Percentiles rank a stretch among this genome's conserved stretches.
These are phyloP conservation scores for Clonostachys sp. DNA, from an alignment of 2,329 filamentous ascomycete genomes.

Conservation along the genomic window DNA sequence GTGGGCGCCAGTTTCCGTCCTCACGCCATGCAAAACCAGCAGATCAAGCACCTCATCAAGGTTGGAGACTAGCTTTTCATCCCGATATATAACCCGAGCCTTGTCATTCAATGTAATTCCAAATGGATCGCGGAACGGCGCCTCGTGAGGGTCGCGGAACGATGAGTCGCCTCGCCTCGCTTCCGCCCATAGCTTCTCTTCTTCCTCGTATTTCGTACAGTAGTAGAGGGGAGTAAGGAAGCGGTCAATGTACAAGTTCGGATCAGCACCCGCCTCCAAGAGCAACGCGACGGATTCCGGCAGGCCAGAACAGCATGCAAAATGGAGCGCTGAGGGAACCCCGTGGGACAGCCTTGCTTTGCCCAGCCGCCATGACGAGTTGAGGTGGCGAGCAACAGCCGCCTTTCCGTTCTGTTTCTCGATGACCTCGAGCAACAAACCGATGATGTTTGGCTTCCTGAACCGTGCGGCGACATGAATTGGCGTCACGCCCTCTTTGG, in stretches of 20 bases:
- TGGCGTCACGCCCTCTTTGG: neutral
- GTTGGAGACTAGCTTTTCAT: no score
- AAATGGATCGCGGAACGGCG: no score
- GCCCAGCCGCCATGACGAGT: neutral
- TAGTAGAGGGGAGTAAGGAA: neutral
- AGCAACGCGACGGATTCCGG: neutral
- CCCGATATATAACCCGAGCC: no score
- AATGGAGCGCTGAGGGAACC: neutral
- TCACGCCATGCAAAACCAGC: no score
- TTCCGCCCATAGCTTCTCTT: neutral
- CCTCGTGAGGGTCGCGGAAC: no score
- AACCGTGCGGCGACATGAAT: neutral
- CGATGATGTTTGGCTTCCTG: neutral
- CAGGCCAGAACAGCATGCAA: neutral
- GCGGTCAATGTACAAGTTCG: neutral
- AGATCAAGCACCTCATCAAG: no score
- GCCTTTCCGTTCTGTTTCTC: neutral
- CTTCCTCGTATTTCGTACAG: neutral
- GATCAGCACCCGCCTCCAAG: neutral
- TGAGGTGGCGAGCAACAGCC: neutral
- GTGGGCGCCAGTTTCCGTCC: no score
- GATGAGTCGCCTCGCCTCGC: no score
- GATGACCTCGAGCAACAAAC: neutral
- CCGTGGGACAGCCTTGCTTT: no score
- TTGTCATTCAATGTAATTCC: no score